A percentile compares a stretch with the other conserved stretches of the same genome.
Evolutionary conservation across 306 rosid species (phyloP).

Genomic region (Lotus japonicus): DNA sequence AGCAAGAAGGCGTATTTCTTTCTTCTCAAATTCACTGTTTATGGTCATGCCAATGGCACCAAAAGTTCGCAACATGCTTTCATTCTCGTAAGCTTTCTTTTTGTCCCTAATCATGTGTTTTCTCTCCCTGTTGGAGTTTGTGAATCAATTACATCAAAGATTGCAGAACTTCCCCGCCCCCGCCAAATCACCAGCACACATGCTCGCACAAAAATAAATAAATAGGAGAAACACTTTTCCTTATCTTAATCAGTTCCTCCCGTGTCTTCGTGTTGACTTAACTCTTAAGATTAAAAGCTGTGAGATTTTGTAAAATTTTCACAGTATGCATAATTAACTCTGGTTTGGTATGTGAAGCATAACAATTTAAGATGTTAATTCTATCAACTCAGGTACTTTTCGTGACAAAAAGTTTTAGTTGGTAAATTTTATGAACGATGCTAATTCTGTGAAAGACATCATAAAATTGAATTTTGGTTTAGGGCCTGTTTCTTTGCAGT

Average conservation of each 20-base stretch:
- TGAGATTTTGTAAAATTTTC: neutral
- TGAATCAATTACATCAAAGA: neutral
- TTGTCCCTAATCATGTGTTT: neutral
- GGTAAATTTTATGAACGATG: neutral
- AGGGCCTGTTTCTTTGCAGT: too few relatives aligned
- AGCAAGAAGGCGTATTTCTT: constrained; percentile 96
- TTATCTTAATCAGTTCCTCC: neutral
- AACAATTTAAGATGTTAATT: neutral
- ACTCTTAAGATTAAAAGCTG: neutral
- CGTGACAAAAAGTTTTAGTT: neutral
- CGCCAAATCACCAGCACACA: too few relatives aligned
- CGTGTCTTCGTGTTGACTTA: neutral
- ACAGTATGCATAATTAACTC: neutral
- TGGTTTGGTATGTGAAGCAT: constrained; percentile 1
- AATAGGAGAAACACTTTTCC: neutral
- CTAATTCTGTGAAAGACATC: neutral
- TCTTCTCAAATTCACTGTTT: constrained; percentile 91
- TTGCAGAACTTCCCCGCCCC: neutral
- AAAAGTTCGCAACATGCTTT: constrained; percentile 98
- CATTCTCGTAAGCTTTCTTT: constrained; percentile 78
- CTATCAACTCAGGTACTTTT: neutral
- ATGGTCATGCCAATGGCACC: constrained; percentile 99
- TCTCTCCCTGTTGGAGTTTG: constrained; percentile 11
- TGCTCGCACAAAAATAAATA: too few relatives aligned
- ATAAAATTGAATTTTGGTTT: neutral